phyloP scores from a whole-genome alignment of 2,329 filamentous ascomycete species.

The Sclerotinia sclerotiorum region DNA sequence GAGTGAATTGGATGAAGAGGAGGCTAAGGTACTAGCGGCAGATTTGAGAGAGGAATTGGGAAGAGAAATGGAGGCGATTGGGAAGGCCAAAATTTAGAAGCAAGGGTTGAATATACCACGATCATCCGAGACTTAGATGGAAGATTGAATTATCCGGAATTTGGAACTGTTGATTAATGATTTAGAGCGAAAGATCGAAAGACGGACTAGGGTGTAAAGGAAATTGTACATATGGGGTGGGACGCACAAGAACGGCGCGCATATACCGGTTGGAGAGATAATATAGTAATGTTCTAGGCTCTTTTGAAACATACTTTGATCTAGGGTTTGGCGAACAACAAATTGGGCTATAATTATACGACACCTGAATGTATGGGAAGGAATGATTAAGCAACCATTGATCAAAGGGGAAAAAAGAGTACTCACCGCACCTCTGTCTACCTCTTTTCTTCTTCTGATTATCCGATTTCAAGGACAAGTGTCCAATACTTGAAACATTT shows the following conservation, averaged over 20 bases:
- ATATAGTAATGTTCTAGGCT: constrained; percentile 1
- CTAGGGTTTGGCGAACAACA: not conserved
- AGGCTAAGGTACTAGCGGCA: constrained; percentile 60
- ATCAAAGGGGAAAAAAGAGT: constrained; percentile 1
- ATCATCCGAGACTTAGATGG: not conserved
- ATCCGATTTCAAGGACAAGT: not conserved
- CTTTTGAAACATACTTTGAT: not conserved
- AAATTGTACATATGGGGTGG: constrained; percentile 3
- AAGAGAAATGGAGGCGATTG: constrained; percentile 45
- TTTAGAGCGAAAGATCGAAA: not conserved
- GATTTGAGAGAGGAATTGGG: constrained; percentile 53
- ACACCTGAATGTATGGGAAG: not conserved
- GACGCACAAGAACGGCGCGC: constrained; percentile 1
- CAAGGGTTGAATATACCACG: not conserved
- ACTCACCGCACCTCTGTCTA: not conserved
- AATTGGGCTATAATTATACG: not conserved
- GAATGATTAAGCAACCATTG: not conserved
- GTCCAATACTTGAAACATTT: not conserved
- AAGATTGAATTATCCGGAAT: not conserved
- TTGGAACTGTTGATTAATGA: constrained; percentile 1
- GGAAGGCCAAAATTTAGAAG: constrained; percentile 32
- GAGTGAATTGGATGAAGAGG: constrained; percentile 74
- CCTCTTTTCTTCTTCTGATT: not conserved
- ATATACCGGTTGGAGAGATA: not conserved
- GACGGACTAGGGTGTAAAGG: not conserved